Evolutionary conservation across 225 moss, liverwort and hornwort species (phyloP).

Genomic region (Polytrichum formosum): DNA sequence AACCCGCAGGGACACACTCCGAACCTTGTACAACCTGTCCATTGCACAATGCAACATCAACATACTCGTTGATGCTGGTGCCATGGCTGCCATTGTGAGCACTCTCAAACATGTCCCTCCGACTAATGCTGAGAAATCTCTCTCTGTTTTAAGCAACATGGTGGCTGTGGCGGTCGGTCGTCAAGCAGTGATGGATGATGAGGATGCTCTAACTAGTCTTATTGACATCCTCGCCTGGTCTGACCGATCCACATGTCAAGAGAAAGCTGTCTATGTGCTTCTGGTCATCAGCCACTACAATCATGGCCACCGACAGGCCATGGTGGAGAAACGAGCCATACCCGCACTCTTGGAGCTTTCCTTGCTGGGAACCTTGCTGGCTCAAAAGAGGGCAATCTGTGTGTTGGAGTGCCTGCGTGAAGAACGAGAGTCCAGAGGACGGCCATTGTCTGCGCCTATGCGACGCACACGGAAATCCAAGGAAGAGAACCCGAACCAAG

Average conservation of each 20-base stretch:
- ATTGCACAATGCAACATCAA: conserved; percentile 33
- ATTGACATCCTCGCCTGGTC: conserved; percentile 26
- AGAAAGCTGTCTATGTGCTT: conserved; percentile 46
- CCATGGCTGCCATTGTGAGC: neutral
- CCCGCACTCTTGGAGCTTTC: conserved; percentile 47
- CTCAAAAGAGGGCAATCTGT: conserved; percentile 51
- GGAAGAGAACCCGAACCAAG: neutral
- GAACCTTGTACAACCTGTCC: conserved; percentile 53
- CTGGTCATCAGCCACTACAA: conserved; percentile 51
- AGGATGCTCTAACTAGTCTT: conserved; percentile 13
- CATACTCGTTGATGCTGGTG: conserved; percentile 25
- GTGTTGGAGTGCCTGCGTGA: conserved; percentile 47
- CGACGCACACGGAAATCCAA: conserved; percentile 4
- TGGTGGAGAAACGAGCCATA: conserved; percentile 37
- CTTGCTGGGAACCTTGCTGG: conserved; percentile 36
- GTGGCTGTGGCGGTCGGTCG: conserved; percentile 27
- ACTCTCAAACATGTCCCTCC: conserved; percentile 1
- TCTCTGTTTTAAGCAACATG: conserved; percentile 44
- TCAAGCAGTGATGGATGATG: conserved; percentile 16
- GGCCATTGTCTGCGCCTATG: conserved; percentile 52
- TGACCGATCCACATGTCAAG: conserved; percentile 33
- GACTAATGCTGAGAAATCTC: conserved; percentile 32
- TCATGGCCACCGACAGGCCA: conserved; percentile 17
- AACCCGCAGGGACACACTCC: conserved; percentile 20
- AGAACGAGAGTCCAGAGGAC: conserved; percentile 27